Conservation (phyloP, 192 early-diverging fungal genomes). For the Backusella parvicylindrica region DNA sequence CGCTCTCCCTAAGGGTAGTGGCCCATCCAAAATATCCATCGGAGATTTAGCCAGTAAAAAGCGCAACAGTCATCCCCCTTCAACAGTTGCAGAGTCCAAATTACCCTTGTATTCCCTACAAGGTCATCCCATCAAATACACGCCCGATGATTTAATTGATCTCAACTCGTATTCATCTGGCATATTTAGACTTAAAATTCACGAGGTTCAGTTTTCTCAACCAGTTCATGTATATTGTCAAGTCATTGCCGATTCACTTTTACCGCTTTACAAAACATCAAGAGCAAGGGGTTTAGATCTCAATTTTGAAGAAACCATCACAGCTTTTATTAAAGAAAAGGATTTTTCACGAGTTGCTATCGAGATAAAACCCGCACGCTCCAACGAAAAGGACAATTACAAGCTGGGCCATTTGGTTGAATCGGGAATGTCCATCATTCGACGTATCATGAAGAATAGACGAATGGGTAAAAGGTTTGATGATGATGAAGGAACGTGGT, state of each 20-base stretch:
- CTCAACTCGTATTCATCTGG: constrained; percentile 40
- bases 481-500: constrained; percentile 16
- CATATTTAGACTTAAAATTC: constrained; percentile 48
- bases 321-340: constrained; percentile 38
- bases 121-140: constrained; percentile 20
- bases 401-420: constrained; percentile 19
- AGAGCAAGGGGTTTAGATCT: constrained; percentile 25
- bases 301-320: constrained; percentile 28
- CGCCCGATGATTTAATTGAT: constrained; percentile 29
- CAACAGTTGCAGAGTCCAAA: background rate
- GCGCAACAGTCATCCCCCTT: background rate
- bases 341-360: constrained; percentile 33
- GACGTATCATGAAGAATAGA: constrained; percentile 6
- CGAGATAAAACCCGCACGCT: constrained; percentile 10
- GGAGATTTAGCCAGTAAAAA: constrained; percentile 20
- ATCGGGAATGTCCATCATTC: constrained; percentile 14
- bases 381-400: constrained; percentile 15
- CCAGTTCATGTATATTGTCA: constrained; percentile 37
- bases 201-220: constrained; percentile 32
- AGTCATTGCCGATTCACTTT: constrained; percentile 39
- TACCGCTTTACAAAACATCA: constrained; percentile 39
- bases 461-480: background rate
- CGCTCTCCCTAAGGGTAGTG: constrained; percentile 7
- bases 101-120: constrained; percentile 21
- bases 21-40: background rate